A percentile compares a stretch with the other conserved stretches of the same genome.
Conservation (phyloP, 2,329 filamentous ascomycete genomes). For the Talaromyces sp. region DNA sequence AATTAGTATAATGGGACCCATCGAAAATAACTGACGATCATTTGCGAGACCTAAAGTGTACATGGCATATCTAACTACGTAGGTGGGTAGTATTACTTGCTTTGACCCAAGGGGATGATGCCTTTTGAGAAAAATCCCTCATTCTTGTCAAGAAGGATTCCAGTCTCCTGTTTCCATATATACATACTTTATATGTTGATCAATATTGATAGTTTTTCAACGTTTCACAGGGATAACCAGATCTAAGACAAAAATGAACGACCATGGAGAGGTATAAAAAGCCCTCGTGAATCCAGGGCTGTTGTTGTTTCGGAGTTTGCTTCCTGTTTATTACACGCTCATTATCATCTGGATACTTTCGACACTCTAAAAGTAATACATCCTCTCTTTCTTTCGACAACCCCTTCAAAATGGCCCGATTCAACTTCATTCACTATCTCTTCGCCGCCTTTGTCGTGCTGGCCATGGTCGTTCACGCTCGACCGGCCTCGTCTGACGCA, state of each 20-base stretch:
- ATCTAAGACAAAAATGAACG: background rate
- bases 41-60: background rate
- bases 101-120: background rate
- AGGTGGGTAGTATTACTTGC: no score
- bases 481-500: constrained; percentile 17
- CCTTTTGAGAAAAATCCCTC: background rate
- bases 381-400: constrained; percentile 5
- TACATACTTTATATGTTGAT: background rate
- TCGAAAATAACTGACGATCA: background rate
- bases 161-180: background rate
- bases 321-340: background rate
- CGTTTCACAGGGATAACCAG: background rate
- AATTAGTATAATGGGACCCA: background rate
- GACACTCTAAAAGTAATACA: background rate
- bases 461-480: constrained; percentile 24
- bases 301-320: background rate
- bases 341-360: background rate
- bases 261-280: background rate
- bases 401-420: constrained; percentile 25
- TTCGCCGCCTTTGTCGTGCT: constrained; percentile 26
- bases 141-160: background rate
- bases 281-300: background rate
- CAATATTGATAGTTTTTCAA: background rate
- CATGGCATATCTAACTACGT: background rate
- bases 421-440: constrained; percentile 22